Conservation (phyloP, 805 yeast genomes). For the Blastobotrys terrestris region DNA sequence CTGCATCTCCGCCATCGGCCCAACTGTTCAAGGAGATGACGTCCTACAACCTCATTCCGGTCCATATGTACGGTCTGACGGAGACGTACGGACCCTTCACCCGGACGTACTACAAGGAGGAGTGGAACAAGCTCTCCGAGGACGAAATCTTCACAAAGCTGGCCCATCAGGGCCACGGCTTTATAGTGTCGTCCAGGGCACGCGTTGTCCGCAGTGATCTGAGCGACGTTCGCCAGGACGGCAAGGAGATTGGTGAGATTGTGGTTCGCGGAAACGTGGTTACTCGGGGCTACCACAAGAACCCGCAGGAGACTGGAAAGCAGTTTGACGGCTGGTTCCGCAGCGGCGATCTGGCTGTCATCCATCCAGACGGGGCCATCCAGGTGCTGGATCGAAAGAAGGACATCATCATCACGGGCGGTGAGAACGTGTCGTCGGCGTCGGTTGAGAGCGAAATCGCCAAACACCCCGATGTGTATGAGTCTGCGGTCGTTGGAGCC, state of each 20-base stretch:
- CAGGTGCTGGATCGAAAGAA: slow-evolving; percentile 32
- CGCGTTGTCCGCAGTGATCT: slow-evolving; percentile 23
- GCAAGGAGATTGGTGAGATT: slow-evolving; percentile 31
- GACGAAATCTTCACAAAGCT: slow-evolving; percentile 23
- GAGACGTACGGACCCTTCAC: slow-evolving; percentile 35
- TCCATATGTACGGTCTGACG: slow-evolving; percentile 33
- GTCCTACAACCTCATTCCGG: slow-evolving; percentile 27
- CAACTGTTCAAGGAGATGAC: slow-evolving; percentile 31
- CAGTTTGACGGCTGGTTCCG: slow-evolving; percentile 33
- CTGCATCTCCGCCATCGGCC: slow-evolving; percentile 35
- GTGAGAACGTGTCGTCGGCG: slow-evolving; percentile 34
- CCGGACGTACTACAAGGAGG: slow-evolving; percentile 26
- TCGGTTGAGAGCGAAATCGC: slow-evolving; percentile 28
- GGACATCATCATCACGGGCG: slow-evolving; percentile 34
- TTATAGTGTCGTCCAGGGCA: slow-evolving; percentile 24
- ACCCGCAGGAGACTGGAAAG: slow-evolving; percentile 29
- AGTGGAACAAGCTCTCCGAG: slow-evolving; percentile 26
- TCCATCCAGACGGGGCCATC: slow-evolving; percentile 30
- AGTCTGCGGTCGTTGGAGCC: slow-evolving; percentile 30
- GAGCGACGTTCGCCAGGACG: slow-evolving; percentile 26
- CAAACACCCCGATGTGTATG: slow-evolving; percentile 26
- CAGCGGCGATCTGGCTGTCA: slow-evolving; percentile 33
- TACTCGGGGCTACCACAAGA: slow-evolving; percentile 30
- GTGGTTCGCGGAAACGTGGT: slow-evolving; percentile 29
- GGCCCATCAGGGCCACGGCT: slow-evolving; percentile 33